These are phyloP conservation scores for Phaeotremella fagi DNA, from an alignment of 768 basidiomycete genomes.

Conservation along the genomic window DNA sequence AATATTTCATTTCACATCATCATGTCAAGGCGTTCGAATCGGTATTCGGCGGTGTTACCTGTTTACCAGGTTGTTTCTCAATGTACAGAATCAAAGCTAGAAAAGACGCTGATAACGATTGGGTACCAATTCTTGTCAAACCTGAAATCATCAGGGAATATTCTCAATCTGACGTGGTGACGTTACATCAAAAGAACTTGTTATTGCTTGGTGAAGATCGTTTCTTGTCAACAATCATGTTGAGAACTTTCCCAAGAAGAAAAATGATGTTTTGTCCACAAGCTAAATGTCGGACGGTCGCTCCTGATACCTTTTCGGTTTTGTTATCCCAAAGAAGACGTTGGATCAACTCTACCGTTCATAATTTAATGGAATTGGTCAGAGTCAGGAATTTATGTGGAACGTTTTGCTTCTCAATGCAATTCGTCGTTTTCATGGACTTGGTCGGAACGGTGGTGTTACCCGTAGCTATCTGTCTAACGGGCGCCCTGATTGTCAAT, in stretches of 20 bases:
- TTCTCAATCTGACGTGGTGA: slow-evolving; percentile 86
- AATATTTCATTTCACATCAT: slow-evolving; percentile 97
- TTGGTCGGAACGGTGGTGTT: slow-evolving; percentile 59
- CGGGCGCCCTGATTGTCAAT: slow-evolving; percentile 78
- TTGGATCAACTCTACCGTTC: slow-evolving; percentile 99
- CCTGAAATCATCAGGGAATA: slow-evolving; percentile 97
- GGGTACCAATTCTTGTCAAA: slow-evolving; percentile 94
- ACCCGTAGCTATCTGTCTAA: slow-evolving; percentile 86
- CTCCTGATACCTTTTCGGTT: slow-evolving; percentile 88
- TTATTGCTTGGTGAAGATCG: slow-evolving; percentile 96
- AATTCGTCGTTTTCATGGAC: slow-evolving; percentile 98
- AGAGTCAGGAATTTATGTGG: slow-evolving; percentile 95
- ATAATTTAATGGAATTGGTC: slow-evolving; percentile 98
- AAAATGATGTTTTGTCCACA: slow-evolving; percentile 99
- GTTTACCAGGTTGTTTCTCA: slow-evolving; percentile 98
- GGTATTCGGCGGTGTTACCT: slow-evolving; percentile 98
- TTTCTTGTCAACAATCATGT: slow-evolving; percentile 91
- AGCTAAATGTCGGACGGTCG: slow-evolving; percentile 88
- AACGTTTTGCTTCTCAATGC: slow-evolving; percentile 99
- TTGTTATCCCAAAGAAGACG: slow-evolving; percentile 93
- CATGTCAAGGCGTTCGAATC: slow-evolving; percentile 98
- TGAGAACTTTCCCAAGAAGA: slow-evolving; percentile 94
- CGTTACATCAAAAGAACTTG: slow-evolving; percentile 96
- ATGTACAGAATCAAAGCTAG: slow-evolving; percentile 98
- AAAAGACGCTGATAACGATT: slow-evolving; percentile 80